Evolutionary conservation across 306 rosid species (phyloP), one percentile per base, ranked within the genome.

Genomic region (Glycyrrhiza uralensis): DNA sequence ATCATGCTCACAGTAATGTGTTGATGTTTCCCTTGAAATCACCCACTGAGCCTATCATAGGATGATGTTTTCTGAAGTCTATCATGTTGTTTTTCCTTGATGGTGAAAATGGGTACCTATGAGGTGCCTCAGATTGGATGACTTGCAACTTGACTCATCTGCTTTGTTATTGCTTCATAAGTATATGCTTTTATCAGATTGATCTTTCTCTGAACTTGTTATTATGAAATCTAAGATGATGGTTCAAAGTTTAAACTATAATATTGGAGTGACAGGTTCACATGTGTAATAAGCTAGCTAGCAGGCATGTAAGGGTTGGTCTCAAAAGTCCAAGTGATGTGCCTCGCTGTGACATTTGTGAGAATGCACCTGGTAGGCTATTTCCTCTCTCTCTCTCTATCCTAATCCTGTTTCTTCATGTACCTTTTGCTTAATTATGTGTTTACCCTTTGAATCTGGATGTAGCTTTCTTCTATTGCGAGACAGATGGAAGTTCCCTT

Each of bases 401-500:
- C 6, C 32, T 7, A 14, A 5, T 38, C 12, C 14, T 36, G 41
- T 23, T 23, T 20, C 20, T 46, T 63, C 36, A 50, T 41, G 24
- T 32, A 39, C 32, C 26, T 62, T 11, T 44, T 69, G 57, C 8
- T 47, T 6, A 47, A 76, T 88, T 7, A 47, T 74, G 65, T 13
- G 54, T 39, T 69, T 18, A 45, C 41, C 54, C 50, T 42, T 49
- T 69, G 77, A 71, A 77, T 57, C 9, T 73, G 68, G 79, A 13
- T 83, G 82, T 66, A 91, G 96, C 93, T 75, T 89, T 87, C 89
- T 91, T 91, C 74, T 91, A 87, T 72, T 91, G 97, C 66, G 97
- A 91, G 82, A 81, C 85, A 65, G 96, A 91, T 69, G 97, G 91
- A n/a, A 88, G 87, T 66, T 88, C 91, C 46, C 90, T 91, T 29